Base-by-base conservation (phyloP, 192 early-diverging fungal species). In the Pilaira anomala region DNA sequence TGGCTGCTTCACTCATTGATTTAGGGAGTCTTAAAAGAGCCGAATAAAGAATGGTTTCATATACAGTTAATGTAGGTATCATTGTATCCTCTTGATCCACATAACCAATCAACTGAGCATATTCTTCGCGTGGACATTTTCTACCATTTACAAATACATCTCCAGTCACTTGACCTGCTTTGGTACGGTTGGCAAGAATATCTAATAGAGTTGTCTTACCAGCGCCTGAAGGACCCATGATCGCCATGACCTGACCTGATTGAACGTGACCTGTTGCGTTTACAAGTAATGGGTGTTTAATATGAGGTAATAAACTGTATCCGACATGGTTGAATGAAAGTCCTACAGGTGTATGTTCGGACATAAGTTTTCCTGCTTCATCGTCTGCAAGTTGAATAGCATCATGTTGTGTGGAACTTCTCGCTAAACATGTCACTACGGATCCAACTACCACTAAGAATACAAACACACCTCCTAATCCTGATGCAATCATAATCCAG, bases 181-280 rank as follows among this genome's bases (percentile, higher is more conserved):
- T 86, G 73, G 84, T 79, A 65, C 93, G 74, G 5, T 85, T 77
- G 0, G 95, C 93, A 18, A 97, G 79, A 64, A 97, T 93, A 68
- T 97, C 93, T 45, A 97, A 76, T 51, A 95, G 78, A 24, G 88
- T 94, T 14, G 95, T 93, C 69, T 97, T 97, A 9, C 95, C 95
- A 0, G 95, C 95, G 2, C 92, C 93, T 13, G 91, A 93, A 5
- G 88, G 89, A 5, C 93, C 95, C 83, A 97, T 89, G 33, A 97
- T 91, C 11, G 93, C 95, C 82, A 94, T 84, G 14, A 98, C 85
- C 64, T 96, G 80, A 46, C 95, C 95, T 0, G 93, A 88, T 14
- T 81, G 73, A 3, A 93, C 91, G 22, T 84, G 67, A 24, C 95
- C 95, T 24, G 80, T 81, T 4, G 95, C 85, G 8, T 80, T 80